Base-by-base conservation (phyloP, 2,329 filamentous ascomycete species). In the Ilyonectria mors-panacis region DNA sequence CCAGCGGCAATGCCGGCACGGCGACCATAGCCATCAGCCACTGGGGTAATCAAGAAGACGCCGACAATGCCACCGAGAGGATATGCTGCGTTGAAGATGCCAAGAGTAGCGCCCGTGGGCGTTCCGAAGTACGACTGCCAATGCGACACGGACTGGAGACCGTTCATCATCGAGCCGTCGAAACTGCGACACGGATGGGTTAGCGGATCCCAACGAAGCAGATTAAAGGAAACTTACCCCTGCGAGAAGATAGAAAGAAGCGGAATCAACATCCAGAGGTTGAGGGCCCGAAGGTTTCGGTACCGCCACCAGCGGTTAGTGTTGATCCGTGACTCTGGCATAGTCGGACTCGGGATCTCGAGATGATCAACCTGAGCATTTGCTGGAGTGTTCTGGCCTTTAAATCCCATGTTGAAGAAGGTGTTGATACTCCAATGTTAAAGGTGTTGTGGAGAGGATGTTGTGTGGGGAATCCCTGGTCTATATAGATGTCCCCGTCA, bases 251-350 rank as follows among this genome's bases (percentile, higher is more conserved):
- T 62, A 1, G 59, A 56, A 2, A 62, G 50, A 23, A 62, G 17
- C 12, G 59, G 59, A 23, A 62, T 17, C 3, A 62, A 19, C 15
- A 56, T n/a, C n/a, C 44, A 39, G 2, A 62, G 33, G 30, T 62
- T 62, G 23, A 62, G 50, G 6, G 35, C 26, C 10, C 50, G 59
- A 4, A 62, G 50, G 28, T 62, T 62, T 12, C 17, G n/a, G 28
- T 50, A 23, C 7, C 17, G 17, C 59, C 59, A 62, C 59, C 59
- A 62, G 2, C 39, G 23, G 4, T 48, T 39, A 8, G 26, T 47
- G 59, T 62, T 39, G 39, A 62, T 10, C 3, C 17, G n/a, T 10
- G 37, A 35, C 39, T 62, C 50, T 17, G 60, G 60, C 51, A 63
- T 63, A 5, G 59, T 21, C 5, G 42, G 42, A 17, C 9, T 9